phyloP scores from a whole-genome alignment of 1,284 basidiomycete species.

The Athelia psychrophila region DNA sequence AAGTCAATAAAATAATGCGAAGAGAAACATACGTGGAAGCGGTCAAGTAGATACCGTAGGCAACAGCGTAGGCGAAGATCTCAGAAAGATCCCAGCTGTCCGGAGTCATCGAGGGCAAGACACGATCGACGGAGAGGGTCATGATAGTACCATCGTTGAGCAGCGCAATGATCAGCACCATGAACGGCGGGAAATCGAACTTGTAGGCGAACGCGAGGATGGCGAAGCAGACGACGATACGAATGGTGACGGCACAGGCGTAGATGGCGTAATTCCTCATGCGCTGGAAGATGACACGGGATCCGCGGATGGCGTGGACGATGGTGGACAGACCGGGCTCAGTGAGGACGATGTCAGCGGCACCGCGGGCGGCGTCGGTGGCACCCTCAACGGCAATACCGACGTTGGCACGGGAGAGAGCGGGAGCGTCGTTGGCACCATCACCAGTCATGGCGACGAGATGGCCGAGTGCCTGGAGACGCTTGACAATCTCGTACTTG shows the following conservation, averaged over 20 bases:
- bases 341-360: slow-evolving; percentile 93
- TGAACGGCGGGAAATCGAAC: slow-evolving; percentile 99
- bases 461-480: slow-evolving; percentile 88
- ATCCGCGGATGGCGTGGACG: slow-evolving; percentile 93
- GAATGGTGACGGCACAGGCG: slow-evolving; percentile 92
- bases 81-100: slow-evolving; percentile 96
- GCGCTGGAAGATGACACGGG: slow-evolving; percentile 96
- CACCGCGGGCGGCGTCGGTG: slow-evolving; percentile 93
- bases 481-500: slow-evolving; percentile 88
- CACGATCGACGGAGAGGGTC: slow-evolving; percentile 97
- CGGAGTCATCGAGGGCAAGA: slow-evolving; percentile 87
- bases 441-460: slow-evolving; percentile 94
- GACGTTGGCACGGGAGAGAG: slow-evolving; percentile 92
- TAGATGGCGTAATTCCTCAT: slow-evolving; percentile 97
- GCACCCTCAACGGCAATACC: slow-evolving; percentile 98
- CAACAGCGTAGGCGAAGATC: slow-evolving; percentile 94
- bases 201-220: slow-evolving; percentile 94
- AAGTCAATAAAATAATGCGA: not conserved
- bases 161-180: slow-evolving; percentile 97
- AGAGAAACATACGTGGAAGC: slow-evolving; percentile 67
- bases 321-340: slow-evolving; percentile 97
- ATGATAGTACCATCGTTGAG: slow-evolving; percentile 99
- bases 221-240: slow-evolving; percentile 97
- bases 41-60: slow-evolving; percentile 93
- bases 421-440: slow-evolving; percentile 95